Evolutionary conservation across 306 rosid genomes (phyloP).

Genomic region (Cucurbita moschata): DNA sequence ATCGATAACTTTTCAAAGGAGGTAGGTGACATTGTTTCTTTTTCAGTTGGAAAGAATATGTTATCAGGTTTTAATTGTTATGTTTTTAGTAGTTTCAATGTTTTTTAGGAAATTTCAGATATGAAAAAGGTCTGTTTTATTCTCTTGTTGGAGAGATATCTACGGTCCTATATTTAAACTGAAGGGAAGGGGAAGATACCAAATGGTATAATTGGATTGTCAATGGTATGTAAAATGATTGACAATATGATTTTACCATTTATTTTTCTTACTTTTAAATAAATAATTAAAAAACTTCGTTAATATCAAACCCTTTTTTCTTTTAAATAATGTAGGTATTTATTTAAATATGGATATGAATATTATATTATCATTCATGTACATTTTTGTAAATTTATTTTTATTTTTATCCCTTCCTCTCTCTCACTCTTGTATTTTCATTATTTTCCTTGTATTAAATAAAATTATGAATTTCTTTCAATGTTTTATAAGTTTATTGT

Average conservation of each 20-base stretch:
- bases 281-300: neutral
- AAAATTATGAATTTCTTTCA: no score
- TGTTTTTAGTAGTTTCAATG: neutral
- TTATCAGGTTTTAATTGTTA: neutral
- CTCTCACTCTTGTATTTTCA: no score
- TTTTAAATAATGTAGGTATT: no score
- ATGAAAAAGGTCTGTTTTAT: neutral
- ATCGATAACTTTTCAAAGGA: constrained; percentile 84
- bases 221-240: neutral
- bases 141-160: neutral
- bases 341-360: no score
- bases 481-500: no score
- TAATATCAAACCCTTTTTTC: neutral
- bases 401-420: no score
- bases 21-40: constrained; percentile 33
- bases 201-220: neutral
- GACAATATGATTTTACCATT: neutral
- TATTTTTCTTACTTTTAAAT: neutral
- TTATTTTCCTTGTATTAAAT: no score
- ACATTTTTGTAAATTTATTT: no score
- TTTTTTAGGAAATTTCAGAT: neutral
- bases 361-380: no score
- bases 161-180: neutral
- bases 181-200: neutral
- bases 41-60: neutral